Conservation (phyloP, 495 filamentous ascomycete genomes). For the Xylaria sp. region DNA sequence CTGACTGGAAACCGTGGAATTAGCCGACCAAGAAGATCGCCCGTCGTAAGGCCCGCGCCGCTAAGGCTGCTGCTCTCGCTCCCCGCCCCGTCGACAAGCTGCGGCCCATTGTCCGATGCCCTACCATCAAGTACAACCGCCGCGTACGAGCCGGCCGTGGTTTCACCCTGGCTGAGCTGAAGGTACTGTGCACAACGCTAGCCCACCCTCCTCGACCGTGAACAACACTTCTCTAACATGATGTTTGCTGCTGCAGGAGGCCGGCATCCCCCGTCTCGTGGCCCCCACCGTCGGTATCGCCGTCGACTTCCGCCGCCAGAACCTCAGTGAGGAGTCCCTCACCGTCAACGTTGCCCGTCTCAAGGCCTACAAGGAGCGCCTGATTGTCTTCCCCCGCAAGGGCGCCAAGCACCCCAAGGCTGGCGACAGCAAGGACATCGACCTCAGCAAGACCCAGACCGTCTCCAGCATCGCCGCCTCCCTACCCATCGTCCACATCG, state of each 20-base stretch:
- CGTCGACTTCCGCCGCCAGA: slow-evolving; percentile 94
- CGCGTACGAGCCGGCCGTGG: slow-evolving; percentile 95
- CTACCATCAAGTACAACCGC: slow-evolving; percentile 95
- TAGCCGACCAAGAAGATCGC: slow-evolving; percentile 94
- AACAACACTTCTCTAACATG: slow-evolving; percentile 31
- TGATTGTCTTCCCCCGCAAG: slow-evolving; percentile 98
- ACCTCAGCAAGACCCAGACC: slow-evolving; percentile 78
- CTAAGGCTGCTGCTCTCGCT: slow-evolving; percentile 91
- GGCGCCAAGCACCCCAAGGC: slow-evolving; percentile 83
- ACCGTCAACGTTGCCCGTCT: slow-evolving; percentile 93
- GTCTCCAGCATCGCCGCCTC: slow-evolving; percentile 61
- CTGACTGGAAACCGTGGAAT: slow-evolving; percentile 43
- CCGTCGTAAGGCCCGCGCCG: slow-evolving; percentile 85
- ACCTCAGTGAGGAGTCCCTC: slow-evolving; percentile 93
- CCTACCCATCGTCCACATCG: slow-evolving; percentile 75
- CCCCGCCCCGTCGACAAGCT: slow-evolving; percentile 97
- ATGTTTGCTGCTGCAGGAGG: slow-evolving; percentile 68
- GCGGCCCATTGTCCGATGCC: slow-evolving; percentile 93
- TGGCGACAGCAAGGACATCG: slow-evolving; percentile 85
- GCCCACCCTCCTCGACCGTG: neutral
- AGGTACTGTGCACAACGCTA: slow-evolving; percentile 65
- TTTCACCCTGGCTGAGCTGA: slow-evolving; percentile 95
- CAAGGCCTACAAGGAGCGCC: slow-evolving; percentile 89
- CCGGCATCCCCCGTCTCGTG: slow-evolving; percentile 92
- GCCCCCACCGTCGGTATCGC: slow-evolving; percentile 95